Conservation (phyloP, 1,284 basidiomycete genomes). For the Ceratobasidium papillatum region DNA sequence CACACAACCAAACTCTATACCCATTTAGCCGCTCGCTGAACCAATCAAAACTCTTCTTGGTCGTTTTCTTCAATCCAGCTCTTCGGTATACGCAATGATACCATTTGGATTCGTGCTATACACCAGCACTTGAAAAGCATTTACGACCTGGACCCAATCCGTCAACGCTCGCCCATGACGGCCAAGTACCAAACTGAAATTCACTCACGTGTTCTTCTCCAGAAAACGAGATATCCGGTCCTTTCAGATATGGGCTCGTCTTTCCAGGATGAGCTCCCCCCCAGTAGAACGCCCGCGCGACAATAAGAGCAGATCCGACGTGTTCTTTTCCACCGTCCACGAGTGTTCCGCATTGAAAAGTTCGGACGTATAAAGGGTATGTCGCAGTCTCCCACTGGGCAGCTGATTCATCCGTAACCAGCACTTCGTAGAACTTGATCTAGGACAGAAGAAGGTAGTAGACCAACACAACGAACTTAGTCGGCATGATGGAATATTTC, state of each 20-base stretch:
- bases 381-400: slow-evolving; percentile 33
- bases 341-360: slow-evolving; percentile 12
- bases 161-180: neutral
- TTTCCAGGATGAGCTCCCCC: slow-evolving; percentile 37
- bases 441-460: neutral
- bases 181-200: neutral
- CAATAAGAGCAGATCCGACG: slow-evolving; percentile 25
- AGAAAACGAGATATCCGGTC: slow-evolving; percentile 33
- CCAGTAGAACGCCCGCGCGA: slow-evolving; percentile 33
- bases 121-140: slow-evolving; percentile 34
- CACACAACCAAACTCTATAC: neutral
- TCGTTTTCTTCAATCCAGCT: neutral
- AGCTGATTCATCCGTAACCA: slow-evolving; percentile 17
- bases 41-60: too few species aligned
- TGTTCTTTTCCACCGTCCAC: slow-evolving; percentile 36
- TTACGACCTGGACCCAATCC: slow-evolving; percentile 7
- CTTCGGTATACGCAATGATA: neutral
- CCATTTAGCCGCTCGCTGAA: neutral
- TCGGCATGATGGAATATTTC: neutral
- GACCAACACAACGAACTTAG: neutral
- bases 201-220: slow-evolving; percentile 29
- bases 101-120: neutral
- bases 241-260: slow-evolving; percentile 27
- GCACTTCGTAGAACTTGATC: slow-evolving; percentile 38
- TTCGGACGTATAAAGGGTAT: slow-evolving; percentile 28